Evolutionary conservation across 2,329 filamentous ascomycete genomes (phyloP).

Genomic region (Juglanconis oblonga): DNA sequence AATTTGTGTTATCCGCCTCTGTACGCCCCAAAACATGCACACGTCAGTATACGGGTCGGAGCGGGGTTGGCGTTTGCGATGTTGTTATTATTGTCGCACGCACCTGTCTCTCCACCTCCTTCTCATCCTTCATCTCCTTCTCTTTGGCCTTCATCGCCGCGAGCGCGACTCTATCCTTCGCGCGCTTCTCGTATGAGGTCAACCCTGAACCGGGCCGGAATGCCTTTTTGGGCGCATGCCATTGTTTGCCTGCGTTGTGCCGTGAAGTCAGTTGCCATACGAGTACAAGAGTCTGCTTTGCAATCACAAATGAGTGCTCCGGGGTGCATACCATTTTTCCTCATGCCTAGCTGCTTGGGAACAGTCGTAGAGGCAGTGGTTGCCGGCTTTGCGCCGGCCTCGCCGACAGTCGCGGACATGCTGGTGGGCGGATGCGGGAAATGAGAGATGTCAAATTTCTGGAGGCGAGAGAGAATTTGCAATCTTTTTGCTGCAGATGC

Average conservation of each 20-base stretch:
- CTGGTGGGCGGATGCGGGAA: constrained; percentile 14
- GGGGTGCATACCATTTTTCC: constrained; percentile 69
- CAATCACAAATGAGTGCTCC: neutral
- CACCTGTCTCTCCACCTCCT: constrained; percentile 84
- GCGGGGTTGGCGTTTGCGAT: constrained; percentile 2
- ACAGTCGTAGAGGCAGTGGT: constrained; percentile 22
- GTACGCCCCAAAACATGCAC: constrained; percentile 11
- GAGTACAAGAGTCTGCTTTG: neutral
- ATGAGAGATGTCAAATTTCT: constrained; percentile 6
- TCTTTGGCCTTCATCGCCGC: constrained; percentile 87
- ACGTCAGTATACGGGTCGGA: constrained; percentile 15
- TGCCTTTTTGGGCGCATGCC: constrained; percentile 78
- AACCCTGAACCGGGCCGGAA: constrained; percentile 81
- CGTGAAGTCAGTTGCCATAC: neutral
- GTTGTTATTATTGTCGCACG: constrained; percentile 23
- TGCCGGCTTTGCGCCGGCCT: constrained; percentile 30
- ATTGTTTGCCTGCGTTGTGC: constrained; percentile 79
- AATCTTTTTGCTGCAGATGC: neutral
- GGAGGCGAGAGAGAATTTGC: neutral
- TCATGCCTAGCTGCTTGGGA: constrained; percentile 60
- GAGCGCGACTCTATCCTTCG: constrained; percentile 65
- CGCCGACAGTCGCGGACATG: constrained; percentile 42
- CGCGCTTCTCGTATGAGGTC: constrained; percentile 74
- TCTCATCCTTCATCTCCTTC: constrained; percentile 94
- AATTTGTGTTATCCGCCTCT: constrained; percentile 76